These are phyloP conservation scores for Globisporangium yorkense DNA, from an alignment of 352 stramenopile species.

Conservation along the genomic window DNA sequence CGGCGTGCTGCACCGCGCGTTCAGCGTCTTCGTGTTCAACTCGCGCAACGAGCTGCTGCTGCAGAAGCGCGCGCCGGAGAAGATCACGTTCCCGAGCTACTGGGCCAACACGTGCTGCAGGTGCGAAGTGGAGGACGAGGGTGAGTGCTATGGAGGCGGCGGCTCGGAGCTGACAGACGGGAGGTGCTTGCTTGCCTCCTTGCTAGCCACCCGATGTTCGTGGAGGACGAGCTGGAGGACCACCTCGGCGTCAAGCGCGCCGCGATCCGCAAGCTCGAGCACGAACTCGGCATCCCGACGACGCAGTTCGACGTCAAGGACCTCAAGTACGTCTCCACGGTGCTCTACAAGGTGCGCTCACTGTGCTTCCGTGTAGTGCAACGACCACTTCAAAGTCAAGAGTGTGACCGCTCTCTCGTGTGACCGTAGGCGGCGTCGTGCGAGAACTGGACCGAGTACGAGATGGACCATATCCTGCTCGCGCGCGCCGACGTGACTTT, in stretches of 20 bases:
- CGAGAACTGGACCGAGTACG: constrained; percentile 95
- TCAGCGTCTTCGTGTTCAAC: constrained; percentile 87
- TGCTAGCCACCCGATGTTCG: constrained; percentile 92
- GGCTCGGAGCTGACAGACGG: not conserved
- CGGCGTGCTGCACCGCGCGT: constrained; percentile 75
- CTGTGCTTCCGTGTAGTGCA: not conserved
- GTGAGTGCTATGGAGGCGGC: constrained; percentile 1
- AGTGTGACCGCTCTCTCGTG: constrained; percentile 18
- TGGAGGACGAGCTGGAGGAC: constrained; percentile 84
- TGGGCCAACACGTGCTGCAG: constrained; percentile 99
- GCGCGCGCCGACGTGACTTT: constrained; percentile 77
- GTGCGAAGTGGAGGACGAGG: constrained; percentile 7
- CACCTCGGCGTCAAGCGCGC: constrained; percentile 87
- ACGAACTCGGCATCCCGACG: constrained; percentile 95
- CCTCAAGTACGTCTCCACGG: constrained; percentile 96
- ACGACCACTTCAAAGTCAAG: no score
- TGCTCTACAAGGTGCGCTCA: constrained; percentile 95
- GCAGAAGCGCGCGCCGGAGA: constrained; percentile 91
- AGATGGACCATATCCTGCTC: constrained; percentile 98
- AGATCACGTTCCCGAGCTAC: constrained; percentile 99
- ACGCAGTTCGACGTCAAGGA: constrained; percentile 71
- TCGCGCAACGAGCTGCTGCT: constrained; percentile 80
- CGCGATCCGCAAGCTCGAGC: constrained; percentile 96
- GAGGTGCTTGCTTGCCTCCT: constrained; percentile 1
- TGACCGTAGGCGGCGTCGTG: constrained; percentile 52